Conservation (phyloP, 208 protist species). For the Leishmania arabica region DNA sequence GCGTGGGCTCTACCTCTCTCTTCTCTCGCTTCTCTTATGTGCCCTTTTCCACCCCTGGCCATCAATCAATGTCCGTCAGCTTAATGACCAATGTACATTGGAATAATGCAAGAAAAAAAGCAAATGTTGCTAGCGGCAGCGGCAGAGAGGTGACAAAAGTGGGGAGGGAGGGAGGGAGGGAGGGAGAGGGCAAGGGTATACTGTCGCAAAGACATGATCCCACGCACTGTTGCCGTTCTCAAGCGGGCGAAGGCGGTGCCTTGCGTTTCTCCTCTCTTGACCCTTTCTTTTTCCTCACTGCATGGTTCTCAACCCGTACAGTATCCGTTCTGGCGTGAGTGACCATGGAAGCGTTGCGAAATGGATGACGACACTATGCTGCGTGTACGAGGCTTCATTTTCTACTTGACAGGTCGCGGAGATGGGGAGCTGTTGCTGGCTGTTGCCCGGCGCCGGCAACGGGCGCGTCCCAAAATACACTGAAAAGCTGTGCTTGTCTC, state of each 20-base stretch:
- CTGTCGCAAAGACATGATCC: neutral
- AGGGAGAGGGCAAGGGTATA: neutral
- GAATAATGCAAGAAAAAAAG: neutral
- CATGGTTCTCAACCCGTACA: neutral
- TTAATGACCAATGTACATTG: neutral
- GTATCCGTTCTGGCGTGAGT: neutral
- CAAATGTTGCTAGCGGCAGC: neutral
- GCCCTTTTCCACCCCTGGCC: neutral
- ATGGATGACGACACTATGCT: neutral
- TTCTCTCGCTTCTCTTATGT: neutral
- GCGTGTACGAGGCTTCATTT: neutral
- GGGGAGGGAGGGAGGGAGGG: neutral
- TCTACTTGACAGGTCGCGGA: neutral
- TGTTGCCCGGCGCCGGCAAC: neutral
- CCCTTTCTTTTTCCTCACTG: neutral
- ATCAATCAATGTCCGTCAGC: neutral
- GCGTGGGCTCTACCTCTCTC: neutral
- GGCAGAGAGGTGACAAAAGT: neutral
- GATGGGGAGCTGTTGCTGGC: neutral
- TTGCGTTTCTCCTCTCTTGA: neutral
- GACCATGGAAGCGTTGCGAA: neutral
- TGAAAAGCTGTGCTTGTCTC: neutral
- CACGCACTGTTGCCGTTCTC: neutral
- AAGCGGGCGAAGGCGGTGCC: neutral
- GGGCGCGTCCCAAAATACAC: neutral